Evolutionary conservation across 2,329 filamentous ascomycete species (phyloP).

Genomic region (Helotiales sp.): DNA sequence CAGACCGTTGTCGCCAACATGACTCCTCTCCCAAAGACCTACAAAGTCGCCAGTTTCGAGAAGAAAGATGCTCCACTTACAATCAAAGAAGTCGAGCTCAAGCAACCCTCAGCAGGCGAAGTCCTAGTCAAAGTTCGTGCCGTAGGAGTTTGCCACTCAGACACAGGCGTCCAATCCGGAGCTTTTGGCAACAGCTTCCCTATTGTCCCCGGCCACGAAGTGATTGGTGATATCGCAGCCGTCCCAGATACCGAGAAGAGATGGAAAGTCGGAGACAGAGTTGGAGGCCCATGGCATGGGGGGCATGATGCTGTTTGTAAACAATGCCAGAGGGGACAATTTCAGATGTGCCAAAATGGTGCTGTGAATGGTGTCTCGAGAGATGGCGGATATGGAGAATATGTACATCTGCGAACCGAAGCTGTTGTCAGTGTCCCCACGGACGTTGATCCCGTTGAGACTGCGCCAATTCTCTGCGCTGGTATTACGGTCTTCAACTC

Average conservation of each 20-base stretch:
- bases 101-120: conserved; percentile 54
- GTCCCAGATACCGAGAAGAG: conserved; percentile 56
- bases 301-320: conserved; percentile 54
- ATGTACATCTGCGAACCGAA: conserved; percentile 59
- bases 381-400: conserved; percentile 70
- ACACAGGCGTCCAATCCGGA: conserved; percentile 47
- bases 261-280: conserved; percentile 63
- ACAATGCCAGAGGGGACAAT: conserved; percentile 61
- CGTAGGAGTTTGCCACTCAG: conserved; percentile 71
- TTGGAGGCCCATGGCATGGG: conserved; percentile 70
- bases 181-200: conserved; percentile 58
- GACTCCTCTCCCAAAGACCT: conserved; percentile 58
- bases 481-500: conserved; percentile 65
- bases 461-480: conserved; percentile 63
- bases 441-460: conserved; percentile 51
- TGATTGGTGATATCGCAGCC: conserved; percentile 66
- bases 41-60: conserved; percentile 64
- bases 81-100: conserved; percentile 60
- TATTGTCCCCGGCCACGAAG: conserved; percentile 68
- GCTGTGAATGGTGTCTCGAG: conserved; percentile 64
- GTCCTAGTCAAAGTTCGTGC: conserved; percentile 71
- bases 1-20: conserved; percentile 16
- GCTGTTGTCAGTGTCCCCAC: conserved; percentile 57
- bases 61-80: conserved; percentile 50
- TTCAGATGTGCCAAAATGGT: conserved; percentile 67